Evolutionary conservation across 305 asterid genomes (phyloP).

Genomic region (Fraxinus floribunda): DNA sequence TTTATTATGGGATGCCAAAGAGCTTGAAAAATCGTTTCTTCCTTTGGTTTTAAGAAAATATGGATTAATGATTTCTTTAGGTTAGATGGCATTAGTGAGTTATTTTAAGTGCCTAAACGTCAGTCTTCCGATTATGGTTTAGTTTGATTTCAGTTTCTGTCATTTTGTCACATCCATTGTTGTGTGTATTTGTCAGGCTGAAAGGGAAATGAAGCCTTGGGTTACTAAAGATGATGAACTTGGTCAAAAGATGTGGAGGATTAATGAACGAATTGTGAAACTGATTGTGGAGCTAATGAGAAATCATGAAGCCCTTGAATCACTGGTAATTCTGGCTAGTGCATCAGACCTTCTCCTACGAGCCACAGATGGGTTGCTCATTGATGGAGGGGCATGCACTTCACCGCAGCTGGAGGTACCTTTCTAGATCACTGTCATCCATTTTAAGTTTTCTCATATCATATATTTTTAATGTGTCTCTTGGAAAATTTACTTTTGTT

Average conservation of each 20-base stretch:
- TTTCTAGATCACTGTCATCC: background rate
- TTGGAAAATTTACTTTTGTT: background rate
- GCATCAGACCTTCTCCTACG: constrained; percentile 94
- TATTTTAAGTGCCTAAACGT: background rate
- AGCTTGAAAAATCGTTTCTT: background rate
- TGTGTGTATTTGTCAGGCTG: constrained; percentile 76
- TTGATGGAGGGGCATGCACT: constrained; percentile 99
- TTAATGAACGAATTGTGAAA: constrained; percentile 88
- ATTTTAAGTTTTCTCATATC: background rate
- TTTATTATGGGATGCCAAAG: background rate
- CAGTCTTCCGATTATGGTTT: background rate
- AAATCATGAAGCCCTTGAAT: constrained; percentile 83
- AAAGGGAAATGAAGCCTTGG: constrained; percentile 94
- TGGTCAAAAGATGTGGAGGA: constrained; percentile 89
- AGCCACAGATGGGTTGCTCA: constrained; percentile 97
- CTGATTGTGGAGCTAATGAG: constrained; percentile 93
- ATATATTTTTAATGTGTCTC: background rate
- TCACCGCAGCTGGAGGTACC: constrained; percentile 93
- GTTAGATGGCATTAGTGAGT: background rate
- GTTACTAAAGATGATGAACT: constrained; percentile 90
- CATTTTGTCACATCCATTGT: constrained; percentile 42
- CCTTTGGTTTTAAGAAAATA: background rate
- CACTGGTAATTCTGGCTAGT: constrained; percentile 76
- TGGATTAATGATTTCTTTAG: background rate
- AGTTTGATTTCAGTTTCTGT: constrained; percentile 22